Percentiles rank a stretch among this genome's conserved stretches.
These are phyloP conservation scores for Chlamydomonas eustigma DNA, from an alignment of 139 green algal species.

Conservation along the genomic window DNA sequence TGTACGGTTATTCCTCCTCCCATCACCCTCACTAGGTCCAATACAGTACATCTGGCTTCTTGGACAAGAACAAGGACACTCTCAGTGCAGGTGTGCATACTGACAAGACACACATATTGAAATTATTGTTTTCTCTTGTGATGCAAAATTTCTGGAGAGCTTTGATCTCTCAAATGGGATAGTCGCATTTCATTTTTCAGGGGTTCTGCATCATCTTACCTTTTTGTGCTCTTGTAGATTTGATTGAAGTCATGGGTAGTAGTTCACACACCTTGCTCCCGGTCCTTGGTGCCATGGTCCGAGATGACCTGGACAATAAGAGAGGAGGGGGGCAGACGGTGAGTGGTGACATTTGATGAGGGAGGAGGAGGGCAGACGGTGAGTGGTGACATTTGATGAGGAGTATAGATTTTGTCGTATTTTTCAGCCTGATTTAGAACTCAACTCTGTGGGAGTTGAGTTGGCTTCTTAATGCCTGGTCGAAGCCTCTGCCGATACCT, in stretches of 20 bases:
- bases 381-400: neutral
- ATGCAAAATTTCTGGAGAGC: too few species aligned
- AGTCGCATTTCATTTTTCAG: too few species aligned
- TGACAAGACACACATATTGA: too few species aligned
- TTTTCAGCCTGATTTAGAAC: too few species aligned
- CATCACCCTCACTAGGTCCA: conserved; percentile 11
- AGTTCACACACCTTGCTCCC: conserved; percentile 25
- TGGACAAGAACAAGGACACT: conserved; percentile 85
- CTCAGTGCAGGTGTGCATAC: conserved; percentile 43
- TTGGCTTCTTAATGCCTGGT: too few species aligned
- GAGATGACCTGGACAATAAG: conserved; percentile 24
- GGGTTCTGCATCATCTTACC: neutral
- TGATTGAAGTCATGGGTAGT: conserved; percentile 66
- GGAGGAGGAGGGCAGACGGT: conserved; percentile 20
- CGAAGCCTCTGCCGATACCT: too few species aligned
- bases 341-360: neutral
- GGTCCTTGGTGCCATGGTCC: conserved; percentile 21
- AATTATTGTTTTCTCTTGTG: too few species aligned
- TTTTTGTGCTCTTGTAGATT: conserved; percentile 2
- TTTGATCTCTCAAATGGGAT: too few species aligned
- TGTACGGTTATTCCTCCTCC: too few species aligned
- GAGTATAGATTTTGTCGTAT: too few species aligned
- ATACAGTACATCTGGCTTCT: conserved; percentile 58
- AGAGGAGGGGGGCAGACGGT: conserved; percentile 33
- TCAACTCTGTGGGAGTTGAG: too few species aligned